Base-by-base conservation (phyloP, 1,284 basidiomycete species). In the Apiotrichum gracile region DNA sequence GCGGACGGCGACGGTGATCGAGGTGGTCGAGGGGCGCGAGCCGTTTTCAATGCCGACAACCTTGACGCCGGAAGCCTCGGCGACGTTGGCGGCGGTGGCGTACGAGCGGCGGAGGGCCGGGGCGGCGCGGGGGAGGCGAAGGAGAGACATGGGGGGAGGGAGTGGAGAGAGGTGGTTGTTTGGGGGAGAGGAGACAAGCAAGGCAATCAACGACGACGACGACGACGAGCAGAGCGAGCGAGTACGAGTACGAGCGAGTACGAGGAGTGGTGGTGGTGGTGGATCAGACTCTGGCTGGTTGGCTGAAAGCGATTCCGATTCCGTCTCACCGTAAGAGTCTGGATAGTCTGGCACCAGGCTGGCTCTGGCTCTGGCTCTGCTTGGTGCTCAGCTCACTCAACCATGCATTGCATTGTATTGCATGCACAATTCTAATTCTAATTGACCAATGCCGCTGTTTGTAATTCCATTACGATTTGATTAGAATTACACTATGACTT, bases 1-100 rank as follows among this genome's bases (percentile, higher is more conserved):
- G 76, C 91, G 93, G 76, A 93, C 83, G 64, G 93, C 82, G 67
- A 97, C 80, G 48, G 90, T 91, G 68, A 97, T 83, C 62, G 87
- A 82, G 39, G 88, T 80, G 6, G 90, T 92, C 16, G 74, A 67
- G 55, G 86, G 82, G 70, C 85, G 85, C 49, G 60, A 63, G 69
- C 84, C 85, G 65, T 83, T 80, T 78, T 93, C 88, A 60, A 87
- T 77, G 29, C 87, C 83, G 33, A 89, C 87, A 68, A 94, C 85
- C 77, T 88, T 91, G 70, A 91, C 79, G 63, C 88, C 89, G 16
- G 85, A 81, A 67, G 72, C 73, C 46, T 91, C 86, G 64, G 86
- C 82, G 58, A 86, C 85, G 57, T 88, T 86, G 52, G 88, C 87
- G 40, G 80, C 61, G 43, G 65, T 62, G 33, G 55, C 59, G 53